A percentile compares a stretch with the other conserved stretches of the same genome.
Conservation (phyloP, 2,329 filamentous ascomycete species). For the Fusarium acutatum region DNA sequence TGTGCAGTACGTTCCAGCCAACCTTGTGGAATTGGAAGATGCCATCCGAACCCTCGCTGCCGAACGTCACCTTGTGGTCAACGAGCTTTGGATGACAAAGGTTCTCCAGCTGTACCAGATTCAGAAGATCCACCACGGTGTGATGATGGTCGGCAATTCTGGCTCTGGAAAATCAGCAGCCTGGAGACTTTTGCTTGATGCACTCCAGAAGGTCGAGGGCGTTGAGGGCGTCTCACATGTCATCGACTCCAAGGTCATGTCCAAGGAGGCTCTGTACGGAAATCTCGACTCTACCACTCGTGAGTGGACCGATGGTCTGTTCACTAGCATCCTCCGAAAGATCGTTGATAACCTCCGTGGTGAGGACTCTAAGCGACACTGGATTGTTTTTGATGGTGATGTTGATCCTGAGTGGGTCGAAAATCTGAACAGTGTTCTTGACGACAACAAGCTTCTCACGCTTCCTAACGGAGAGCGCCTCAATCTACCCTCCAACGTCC, state of each 20-base stretch:
- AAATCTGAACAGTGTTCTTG: slow-evolving; percentile 98
- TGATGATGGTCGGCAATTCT: slow-evolving; percentile 99
- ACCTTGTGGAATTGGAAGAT: slow-evolving; percentile 78
- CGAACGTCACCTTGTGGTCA: slow-evolving; percentile 88
- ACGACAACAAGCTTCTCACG: slow-evolving; percentile 98
- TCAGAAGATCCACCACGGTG: slow-evolving; percentile 96
- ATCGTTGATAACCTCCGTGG: slow-evolving; percentile 99
- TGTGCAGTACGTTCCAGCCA: slow-evolving; percentile 90
- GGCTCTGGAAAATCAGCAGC: slow-evolving; percentile 97
- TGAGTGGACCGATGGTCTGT: slow-evolving; percentile 98
- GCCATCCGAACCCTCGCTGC: slow-evolving; percentile 84
- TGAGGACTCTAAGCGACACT: slow-evolving; percentile 95
- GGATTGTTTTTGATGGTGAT: slow-evolving; percentile 99
- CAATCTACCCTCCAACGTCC: slow-evolving; percentile 91
- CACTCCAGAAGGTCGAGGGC: slow-evolving; percentile 88
- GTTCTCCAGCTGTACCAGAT: slow-evolving; percentile 97
- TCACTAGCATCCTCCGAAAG: slow-evolving; percentile 96
- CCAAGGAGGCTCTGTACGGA: slow-evolving; percentile 96
- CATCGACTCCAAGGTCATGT: slow-evolving; percentile 99
- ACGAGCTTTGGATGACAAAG: slow-evolving; percentile 97
- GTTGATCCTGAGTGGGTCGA: slow-evolving; percentile 99
- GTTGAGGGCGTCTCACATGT: slow-evolving; percentile 96
- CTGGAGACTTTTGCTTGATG: slow-evolving; percentile 92
- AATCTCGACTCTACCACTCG: slow-evolving; percentile 95
- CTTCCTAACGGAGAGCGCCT: slow-evolving; percentile 98